Conservation (phyloP, 805 yeast species). For the Barnettozyma vustinii region DNA sequence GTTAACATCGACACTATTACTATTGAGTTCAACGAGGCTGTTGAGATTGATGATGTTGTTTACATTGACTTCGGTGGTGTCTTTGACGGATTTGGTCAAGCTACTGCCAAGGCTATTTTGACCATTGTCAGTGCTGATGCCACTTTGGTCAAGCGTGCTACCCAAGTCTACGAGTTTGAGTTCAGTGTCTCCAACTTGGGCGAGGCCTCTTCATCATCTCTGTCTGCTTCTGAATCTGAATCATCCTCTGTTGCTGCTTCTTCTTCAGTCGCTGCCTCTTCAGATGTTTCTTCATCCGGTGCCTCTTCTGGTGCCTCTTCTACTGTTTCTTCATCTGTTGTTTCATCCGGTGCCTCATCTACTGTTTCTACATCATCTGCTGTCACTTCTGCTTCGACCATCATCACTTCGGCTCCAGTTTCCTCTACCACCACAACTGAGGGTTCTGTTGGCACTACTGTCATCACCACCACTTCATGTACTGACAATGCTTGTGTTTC, state of each 20-base stretch:
- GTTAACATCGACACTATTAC: constrained; percentile 4
- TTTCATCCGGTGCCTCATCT: not conserved
- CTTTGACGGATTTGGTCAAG: constrained; percentile 1
- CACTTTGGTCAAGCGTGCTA: constrained; percentile 8
- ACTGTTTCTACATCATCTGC: not conserved
- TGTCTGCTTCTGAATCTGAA: not conserved
- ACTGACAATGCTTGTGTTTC: constrained; percentile 26
- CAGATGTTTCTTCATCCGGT: too few species aligned
- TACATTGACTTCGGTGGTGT: constrained; percentile 6
- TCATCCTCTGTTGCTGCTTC: not conserved
- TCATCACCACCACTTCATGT: constrained; percentile 24
- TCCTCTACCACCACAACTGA: not conserved
- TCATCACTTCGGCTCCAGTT: constrained; percentile 8
- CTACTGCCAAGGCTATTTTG: not conserved
- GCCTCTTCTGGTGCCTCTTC: constrained; percentile 1
- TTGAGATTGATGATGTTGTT: not conserved
- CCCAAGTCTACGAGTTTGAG: constrained; percentile 1
- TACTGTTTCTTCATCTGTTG: not conserved
- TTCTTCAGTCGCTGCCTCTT: not conserved
- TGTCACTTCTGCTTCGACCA: too few species aligned
- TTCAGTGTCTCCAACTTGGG: constrained; percentile 6
- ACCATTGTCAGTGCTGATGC: constrained; percentile 14
- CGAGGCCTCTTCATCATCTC: not conserved
- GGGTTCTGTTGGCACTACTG: constrained; percentile 3
- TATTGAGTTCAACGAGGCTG: not conserved